These are phyloP conservation scores for Cardamine occulta DNA, from an alignment of 345 rosid genomes.

Conservation along the genomic window DNA sequence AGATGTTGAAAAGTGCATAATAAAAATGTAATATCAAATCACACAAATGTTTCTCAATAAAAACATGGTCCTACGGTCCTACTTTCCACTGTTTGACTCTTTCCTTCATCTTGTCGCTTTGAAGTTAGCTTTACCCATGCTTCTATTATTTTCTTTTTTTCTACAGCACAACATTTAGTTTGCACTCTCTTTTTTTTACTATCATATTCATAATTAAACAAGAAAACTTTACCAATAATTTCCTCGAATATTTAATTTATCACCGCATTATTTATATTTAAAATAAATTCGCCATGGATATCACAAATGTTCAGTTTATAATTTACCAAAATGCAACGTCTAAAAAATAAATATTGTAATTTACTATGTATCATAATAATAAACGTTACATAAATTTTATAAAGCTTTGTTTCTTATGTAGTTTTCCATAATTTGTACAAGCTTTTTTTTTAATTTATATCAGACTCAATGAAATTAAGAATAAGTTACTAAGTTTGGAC, in stretches of 20 bases:
- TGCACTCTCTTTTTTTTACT: constrained; percentile 12
- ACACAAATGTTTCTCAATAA: constrained; percentile 42
- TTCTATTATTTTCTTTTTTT: constrained; percentile 26
- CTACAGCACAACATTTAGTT: constrained; percentile 3
- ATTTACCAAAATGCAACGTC: constrained; percentile 2
- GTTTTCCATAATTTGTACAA: neutral
- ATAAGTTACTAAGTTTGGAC: neutral
- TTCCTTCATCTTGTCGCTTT: constrained; percentile 47
- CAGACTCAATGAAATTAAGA: neutral
- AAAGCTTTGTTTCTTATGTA: neutral
- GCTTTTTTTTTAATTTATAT: neutral
- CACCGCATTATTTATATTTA: neutral
- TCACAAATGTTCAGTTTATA: neutral
- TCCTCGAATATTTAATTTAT: neutral
- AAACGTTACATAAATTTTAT: neutral
- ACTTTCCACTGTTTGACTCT: constrained; percentile 41
- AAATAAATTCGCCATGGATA: neutral
- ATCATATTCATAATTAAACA: neutral
- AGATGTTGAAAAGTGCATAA: constrained; percentile 42
- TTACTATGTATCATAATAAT: neutral
- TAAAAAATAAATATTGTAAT: neutral
- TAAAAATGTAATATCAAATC: constrained; percentile 45
- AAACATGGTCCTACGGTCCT: constrained; percentile 42
- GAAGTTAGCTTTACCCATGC: constrained; percentile 36
- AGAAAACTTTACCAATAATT: neutral